These are phyloP conservation scores for Evernia prunastri DNA, from an alignment of 495 filamentous ascomycete species.

Conservation along the genomic window DNA sequence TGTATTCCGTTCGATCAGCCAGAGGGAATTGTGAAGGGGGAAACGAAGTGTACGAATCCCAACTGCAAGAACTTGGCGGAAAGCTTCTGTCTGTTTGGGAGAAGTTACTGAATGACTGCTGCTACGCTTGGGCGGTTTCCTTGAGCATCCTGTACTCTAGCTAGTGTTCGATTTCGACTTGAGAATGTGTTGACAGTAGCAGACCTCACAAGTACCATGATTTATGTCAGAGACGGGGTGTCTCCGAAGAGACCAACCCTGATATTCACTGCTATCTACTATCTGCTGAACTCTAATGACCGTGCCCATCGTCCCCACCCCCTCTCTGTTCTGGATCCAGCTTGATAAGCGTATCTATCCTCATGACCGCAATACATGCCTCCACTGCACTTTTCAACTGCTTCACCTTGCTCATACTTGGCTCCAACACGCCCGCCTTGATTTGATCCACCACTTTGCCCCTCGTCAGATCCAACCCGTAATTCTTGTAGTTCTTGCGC, in stretches of 20 bases:
- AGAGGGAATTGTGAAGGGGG: conserved; percentile 64
- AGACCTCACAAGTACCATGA: neutral
- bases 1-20: conserved; percentile 98
- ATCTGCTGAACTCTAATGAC: conserved; percentile 41
- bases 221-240: neutral
- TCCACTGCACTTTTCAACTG: conserved; percentile 98
- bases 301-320: conserved; percentile 69
- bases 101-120: conserved; percentile 30
- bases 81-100: conserved; percentile 83
- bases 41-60: conserved; percentile 85
- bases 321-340: conserved; percentile 82
- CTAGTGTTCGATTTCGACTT: neutral
- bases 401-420: conserved; percentile 96
- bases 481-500: conserved; percentile 97
- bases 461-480: conserved; percentile 83
- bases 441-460: conserved; percentile 89
- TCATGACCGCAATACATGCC: conserved; percentile 98
- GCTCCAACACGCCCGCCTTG: conserved; percentile 92
- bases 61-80: conserved; percentile 67
- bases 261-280: neutral
- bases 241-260: neutral
- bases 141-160: neutral
- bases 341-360: conserved; percentile 98
- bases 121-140: neutral
- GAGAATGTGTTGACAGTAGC: neutral